phyloP scores from a whole-genome alignment of 768 basidiomycete genomes.

The Tephrocybe rancida region DNA sequence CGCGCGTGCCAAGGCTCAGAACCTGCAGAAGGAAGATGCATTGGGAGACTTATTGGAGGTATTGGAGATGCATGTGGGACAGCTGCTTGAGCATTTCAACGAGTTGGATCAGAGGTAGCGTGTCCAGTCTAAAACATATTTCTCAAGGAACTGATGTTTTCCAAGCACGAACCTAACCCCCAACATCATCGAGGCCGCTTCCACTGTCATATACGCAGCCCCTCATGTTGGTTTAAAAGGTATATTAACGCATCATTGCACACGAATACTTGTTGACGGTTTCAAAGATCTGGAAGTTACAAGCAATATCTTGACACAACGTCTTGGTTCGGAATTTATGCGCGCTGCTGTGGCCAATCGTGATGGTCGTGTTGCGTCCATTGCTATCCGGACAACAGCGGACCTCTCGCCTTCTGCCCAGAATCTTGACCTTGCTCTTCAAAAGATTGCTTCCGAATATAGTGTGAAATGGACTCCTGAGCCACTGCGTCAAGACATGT shows the following conservation, averaged over 20 bases:
- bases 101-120: slow-evolving; percentile 58
- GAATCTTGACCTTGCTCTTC: slow-evolving; percentile 57
- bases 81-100: slow-evolving; percentile 56
- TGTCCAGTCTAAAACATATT: slow-evolving; percentile 2
- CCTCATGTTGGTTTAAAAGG: slow-evolving; percentile 62
- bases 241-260: slow-evolving; percentile 23
- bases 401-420: slow-evolving; percentile 56
- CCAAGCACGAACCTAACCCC: slow-evolving; percentile 50
- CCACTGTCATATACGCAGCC: slow-evolving; percentile 66
- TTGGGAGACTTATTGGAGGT: slow-evolving; percentile 64
- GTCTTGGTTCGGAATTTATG: slow-evolving; percentile 59
- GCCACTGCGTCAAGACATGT: slow-evolving; percentile 65
- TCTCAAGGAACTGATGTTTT: slow-evolving; percentile 4
- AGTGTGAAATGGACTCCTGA: slow-evolving; percentile 65
- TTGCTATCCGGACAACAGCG: slow-evolving; percentile 55
- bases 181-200: slow-evolving; percentile 63
- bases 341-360: slow-evolving; percentile 52
- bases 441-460: slow-evolving; percentile 52
- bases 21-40: slow-evolving; percentile 62
- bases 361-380: slow-evolving; percentile 55
- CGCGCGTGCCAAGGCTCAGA: slow-evolving; percentile 75
- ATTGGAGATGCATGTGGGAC: slow-evolving; percentile 68
- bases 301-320: slow-evolving; percentile 55
- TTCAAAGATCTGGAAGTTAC: slow-evolving; percentile 57
- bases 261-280: slow-evolving; percentile 7